These are phyloP conservation scores for Cyamopsis tetragonoloba DNA, from an alignment of 306 rosid genomes.

Conservation along the genomic window DNA sequence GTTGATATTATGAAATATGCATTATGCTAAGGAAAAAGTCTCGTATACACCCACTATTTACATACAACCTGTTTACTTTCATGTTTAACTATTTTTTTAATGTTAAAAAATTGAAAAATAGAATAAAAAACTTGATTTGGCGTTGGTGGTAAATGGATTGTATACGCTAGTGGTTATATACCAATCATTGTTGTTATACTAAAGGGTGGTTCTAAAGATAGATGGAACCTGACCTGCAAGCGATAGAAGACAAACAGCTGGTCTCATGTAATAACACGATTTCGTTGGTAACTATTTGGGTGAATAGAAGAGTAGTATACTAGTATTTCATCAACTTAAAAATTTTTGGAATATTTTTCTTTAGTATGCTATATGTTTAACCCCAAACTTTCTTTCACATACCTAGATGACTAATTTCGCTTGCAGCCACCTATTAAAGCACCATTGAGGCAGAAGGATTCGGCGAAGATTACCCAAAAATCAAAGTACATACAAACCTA, in stretches of 20 bases:
- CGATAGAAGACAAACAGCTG: not conserved
- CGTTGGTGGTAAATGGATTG: too few species aligned
- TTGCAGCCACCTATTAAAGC: not conserved
- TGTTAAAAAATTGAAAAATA: too few species aligned
- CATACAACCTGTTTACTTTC: too few species aligned
- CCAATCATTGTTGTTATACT: too few species aligned
- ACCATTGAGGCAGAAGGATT: not conserved
- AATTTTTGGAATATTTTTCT: not conserved
- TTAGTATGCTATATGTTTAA: not conserved
- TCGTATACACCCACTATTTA: too few species aligned
- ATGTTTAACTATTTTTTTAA: too few species aligned
- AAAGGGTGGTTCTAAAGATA: not conserved
- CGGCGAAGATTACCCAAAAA: not conserved
- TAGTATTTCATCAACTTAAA: not conserved
- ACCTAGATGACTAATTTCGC: not conserved
- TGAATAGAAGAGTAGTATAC: not conserved
- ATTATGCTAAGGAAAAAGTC: too few species aligned
- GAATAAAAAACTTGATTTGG: too few species aligned
- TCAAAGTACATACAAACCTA: slow-evolving; percentile 10
- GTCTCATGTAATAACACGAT: not conserved
- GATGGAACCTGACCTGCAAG: not conserved
- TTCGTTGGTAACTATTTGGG: not conserved
- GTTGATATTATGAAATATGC: too few species aligned
- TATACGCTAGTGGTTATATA: too few species aligned
- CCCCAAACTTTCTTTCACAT: not conserved